phyloP scores from a whole-genome alignment of 768 basidiomycete genomes.

The Xerocomellus chrysenteron region DNA sequence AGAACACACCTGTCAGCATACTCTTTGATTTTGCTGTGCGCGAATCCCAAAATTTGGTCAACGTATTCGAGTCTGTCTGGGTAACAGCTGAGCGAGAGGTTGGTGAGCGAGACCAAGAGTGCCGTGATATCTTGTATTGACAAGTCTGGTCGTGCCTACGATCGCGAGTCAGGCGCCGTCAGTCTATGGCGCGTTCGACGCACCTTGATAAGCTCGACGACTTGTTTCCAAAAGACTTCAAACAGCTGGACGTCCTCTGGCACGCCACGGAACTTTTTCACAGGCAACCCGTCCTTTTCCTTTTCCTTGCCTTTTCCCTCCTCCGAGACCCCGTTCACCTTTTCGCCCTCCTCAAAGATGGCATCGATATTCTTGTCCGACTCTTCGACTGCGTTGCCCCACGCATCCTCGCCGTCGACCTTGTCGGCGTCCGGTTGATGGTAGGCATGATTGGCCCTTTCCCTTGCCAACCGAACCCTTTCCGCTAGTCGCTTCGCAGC shows the following conservation, averaged over 20 bases:
- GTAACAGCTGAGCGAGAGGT: conserved; percentile 94
- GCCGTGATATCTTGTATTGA: conserved; percentile 98
- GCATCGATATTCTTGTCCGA: conserved; percentile 18
- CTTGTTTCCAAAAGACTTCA: conserved; percentile 98
- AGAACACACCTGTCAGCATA: conserved; percentile 68
- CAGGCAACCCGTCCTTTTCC: conserved; percentile 53
- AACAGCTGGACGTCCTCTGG: conserved; percentile 95
- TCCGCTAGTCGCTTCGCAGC: conserved; percentile 86
- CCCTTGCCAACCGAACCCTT: conserved; percentile 75
- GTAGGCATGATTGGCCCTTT: conserved; percentile 53
- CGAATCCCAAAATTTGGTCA: conserved; percentile 91
- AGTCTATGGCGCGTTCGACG: conserved; percentile 15
- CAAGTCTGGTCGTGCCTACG: conserved; percentile 91
- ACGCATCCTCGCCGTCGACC: conserved; percentile 26
- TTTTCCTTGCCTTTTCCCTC: conserved; percentile 51
- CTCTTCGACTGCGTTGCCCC: conserved; percentile 23
- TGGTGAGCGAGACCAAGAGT: conserved; percentile 90
- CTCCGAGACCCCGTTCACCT: conserved; percentile 22
- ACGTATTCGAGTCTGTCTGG: conserved; percentile 97
- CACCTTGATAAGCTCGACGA: conserved; percentile 96
- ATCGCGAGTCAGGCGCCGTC: conserved; percentile 1
- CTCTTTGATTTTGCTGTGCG: conserved; percentile 81
- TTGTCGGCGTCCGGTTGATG: conserved; percentile 28
- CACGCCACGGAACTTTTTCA: conserved; percentile 89
- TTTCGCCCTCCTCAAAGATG: not conserved